Evolutionary conservation across 306 rosid genomes (phyloP).

Genomic region (Coriaria nepalensis): DNA sequence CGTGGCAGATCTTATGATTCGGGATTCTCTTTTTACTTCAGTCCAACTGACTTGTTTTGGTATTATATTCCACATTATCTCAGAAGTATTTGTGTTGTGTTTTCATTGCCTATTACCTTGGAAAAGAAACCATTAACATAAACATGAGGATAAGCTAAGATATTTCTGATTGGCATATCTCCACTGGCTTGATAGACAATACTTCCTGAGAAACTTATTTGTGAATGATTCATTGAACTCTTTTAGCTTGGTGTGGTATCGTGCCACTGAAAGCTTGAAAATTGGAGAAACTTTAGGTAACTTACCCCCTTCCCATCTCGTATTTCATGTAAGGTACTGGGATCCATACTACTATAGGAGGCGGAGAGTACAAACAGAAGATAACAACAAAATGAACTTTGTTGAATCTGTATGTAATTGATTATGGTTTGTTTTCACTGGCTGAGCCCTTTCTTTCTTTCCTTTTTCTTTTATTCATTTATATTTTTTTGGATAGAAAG

Average conservation of each 20-base stretch:
- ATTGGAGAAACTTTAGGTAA: conserved; percentile 15
- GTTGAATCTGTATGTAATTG: conserved; percentile 72
- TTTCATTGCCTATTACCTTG: neutral
- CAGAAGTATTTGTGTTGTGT: conserved; percentile 1
- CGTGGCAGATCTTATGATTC: conserved; percentile 83
- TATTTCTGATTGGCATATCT: too few species aligned
- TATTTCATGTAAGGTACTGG: conserved; percentile 66
- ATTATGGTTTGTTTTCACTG: conserved; percentile 11
- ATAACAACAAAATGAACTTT: conserved; percentile 69
- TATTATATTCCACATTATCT: conserved; percentile 18
- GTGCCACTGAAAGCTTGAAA: conserved; percentile 6
- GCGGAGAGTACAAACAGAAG: conserved; percentile 50
- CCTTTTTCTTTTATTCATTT: too few species aligned
- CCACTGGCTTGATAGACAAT: too few species aligned
- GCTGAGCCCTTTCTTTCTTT: neutral
- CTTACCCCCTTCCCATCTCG: conserved; percentile 7
- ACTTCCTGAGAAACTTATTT: too few species aligned
- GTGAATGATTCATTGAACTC: too few species aligned
- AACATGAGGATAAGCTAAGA: too few species aligned
- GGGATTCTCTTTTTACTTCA: conserved; percentile 57
- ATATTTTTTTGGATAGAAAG: conserved; percentile 8
- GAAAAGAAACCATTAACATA: too few species aligned
- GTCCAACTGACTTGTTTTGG: conserved; percentile 82
- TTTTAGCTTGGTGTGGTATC: conserved; percentile 1
- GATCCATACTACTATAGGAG: conserved; percentile 91